Base-by-base conservation (phyloP, 2,329 filamentous ascomycete genomes). In the Truncatella angustata region DNA sequence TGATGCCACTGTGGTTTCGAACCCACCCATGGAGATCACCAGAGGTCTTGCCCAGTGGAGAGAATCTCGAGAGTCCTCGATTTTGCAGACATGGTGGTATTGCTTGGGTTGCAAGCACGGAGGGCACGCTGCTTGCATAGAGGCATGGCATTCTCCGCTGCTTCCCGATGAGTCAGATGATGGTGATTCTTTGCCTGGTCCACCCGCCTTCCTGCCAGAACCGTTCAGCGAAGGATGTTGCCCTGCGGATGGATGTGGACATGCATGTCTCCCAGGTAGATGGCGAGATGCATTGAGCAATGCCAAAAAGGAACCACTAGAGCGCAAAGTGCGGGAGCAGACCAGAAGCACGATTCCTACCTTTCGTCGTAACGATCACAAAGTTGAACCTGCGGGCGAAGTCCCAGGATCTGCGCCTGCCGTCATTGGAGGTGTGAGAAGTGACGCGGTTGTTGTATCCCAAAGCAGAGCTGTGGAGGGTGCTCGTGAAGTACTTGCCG, bases 161-260 rank as follows among this genome's bases (percentile, higher is more conserved):
- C 18, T 52, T 30, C 50, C 58, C 11, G 11, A 50, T 11, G 20
- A 58, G 9, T 12, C 47, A 4, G 34, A 50, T 5, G 39, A 23
- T 18, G 52, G 51, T 1, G 21, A 55, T 1, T 47, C 59, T 4
- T 54, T 58, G 11, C 50, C 58, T 14, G 45, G 46, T 10, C 20
- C 44, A 42, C 58, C 50, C 21, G 44, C 20, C 23, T 11, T 51
- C 9, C 12, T 30, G 16, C 63, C 64, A 1, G 70, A 71, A 16
- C 67, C 70, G 7, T 73, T 64, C 56, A 78, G 77, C 28, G 80
- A 78, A 44, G 84, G 84, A 0, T 84, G 78, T 64, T 87, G 84
- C 56, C 83, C 84, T 2, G 67, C 84, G n/a, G 82, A 86, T 55
- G 83, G 84, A 0, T 87, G 84, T 61, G 78, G 82, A 3, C 84